Evolutionary conservation across 768 basidiomycete species (phyloP).

Genomic region (Lactarius sp.): DNA sequence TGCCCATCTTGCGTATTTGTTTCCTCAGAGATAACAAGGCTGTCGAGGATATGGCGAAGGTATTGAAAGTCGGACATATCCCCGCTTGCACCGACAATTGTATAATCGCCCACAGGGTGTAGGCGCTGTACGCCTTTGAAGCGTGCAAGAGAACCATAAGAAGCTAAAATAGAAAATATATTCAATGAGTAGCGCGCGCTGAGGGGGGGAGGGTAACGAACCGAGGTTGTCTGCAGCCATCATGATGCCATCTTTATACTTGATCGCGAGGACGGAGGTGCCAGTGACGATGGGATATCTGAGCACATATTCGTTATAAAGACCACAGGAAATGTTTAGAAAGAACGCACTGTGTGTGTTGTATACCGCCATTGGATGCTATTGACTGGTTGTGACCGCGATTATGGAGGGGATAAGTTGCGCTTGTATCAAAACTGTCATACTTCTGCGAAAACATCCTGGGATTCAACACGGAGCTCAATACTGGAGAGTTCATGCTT

Average conservation of each 20-base stretch:
- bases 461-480: neutral
- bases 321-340: neutral
- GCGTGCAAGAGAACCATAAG: constrained; percentile 94
- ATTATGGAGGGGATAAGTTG: constrained; percentile 69
- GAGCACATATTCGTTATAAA: neutral
- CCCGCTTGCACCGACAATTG: constrained; percentile 87
- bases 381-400: constrained; percentile 42
- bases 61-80: constrained; percentile 99
- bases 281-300: constrained; percentile 96
- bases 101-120: constrained; percentile 75
- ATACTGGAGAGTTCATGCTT: neutral
- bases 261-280: constrained; percentile 91
- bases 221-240: constrained; percentile 97
- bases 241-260: constrained; percentile 96
- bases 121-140: constrained; percentile 94
- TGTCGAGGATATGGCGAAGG: constrained; percentile 75
- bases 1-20: constrained; percentile 80
- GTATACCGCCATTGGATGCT: constrained; percentile 55
- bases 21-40: constrained; percentile 65
- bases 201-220: constrained; percentile 34
- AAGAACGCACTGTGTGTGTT: constrained; percentile 69
- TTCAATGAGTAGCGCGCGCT: neutral
- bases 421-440: constrained; percentile 69
- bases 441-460: constrained; percentile 46
- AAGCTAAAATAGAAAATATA: constrained; percentile 49